Evolutionary conservation across 2,329 filamentous ascomycete genomes (phyloP), one percentile per base, ranked within the genome.

Genomic region (Aureobasidium sp.): DNA sequence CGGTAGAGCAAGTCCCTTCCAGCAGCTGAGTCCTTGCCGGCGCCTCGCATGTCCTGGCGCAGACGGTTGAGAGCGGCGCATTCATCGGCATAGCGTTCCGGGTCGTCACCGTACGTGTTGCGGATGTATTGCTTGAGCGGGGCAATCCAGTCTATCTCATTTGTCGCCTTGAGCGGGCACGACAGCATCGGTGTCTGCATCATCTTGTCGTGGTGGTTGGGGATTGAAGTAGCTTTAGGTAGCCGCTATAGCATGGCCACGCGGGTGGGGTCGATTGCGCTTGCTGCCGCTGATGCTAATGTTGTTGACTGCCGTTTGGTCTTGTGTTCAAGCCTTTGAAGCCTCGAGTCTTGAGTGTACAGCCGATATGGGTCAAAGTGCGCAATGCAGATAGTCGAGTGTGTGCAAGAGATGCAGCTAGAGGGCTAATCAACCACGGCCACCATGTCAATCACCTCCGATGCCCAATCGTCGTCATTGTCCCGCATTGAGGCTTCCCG

Each of bases 11-110:
- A 82, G 75, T 99, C 94, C 70, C 94, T 82, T 52, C 94, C 94
- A 6, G 92, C 90, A 26, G 91, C 94, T 76, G 91, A 97, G 74
- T 99, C 94, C 77, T 95, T 96, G 26, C 94, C 93, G 36, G 94
- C 94, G 37, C 95, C 94, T 72, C 95, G 86, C 90, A 99, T 97
- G 73, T 99, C 95, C 84, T 99, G 95, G 70, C 94, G 87, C 76
- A 99, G 80, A 48, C 94, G 87, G 78, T 97, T 96, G 75, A 99
- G 85, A 41, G 91, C 96, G 46, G 86, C 87, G 79, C 94, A 97
- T 82, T 99, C 94, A 76, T 97, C 91, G 59, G 87, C 85, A 79
- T 99, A 99, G 69, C 91, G 86, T 75, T 99, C 94, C 32, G 94
- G 93, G 73, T 97, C 93, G 76, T 99, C 94, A 74, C 92, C 92